Evolutionary conservation across 129 eudicot species (phyloP), one percentile per base, ranked within the genome.

Genomic region (Mikania micrantha): DNA sequence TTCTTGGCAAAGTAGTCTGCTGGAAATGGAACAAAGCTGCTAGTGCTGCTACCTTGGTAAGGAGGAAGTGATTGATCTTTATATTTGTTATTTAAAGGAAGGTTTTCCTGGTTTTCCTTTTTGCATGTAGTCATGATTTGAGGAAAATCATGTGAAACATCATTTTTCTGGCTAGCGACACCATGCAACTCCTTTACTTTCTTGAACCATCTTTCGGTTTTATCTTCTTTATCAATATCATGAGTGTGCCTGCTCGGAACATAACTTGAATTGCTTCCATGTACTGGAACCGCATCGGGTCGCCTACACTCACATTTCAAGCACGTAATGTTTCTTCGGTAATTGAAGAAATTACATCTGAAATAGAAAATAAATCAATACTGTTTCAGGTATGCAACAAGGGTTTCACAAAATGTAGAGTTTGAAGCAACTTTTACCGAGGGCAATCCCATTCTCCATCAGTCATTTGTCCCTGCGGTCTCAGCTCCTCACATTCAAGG

Each of bases 361-460:
- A 50, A 82, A 31, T 13, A 27, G 8, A 39, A 70, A 48, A 60
- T 6, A 8, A 60, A 40, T 69, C 9, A 25, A 66, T 20, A 32
- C 5, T 15, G 36, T 50, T 38, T 63, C 40, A 49, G 21, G 45
- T 28, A 15, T 27, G 62, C 62, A 61, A 12, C 38, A 74, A 17
- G 45, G 7, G 70, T 49, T 16, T 27, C 12, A 12, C 59, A 39
- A 47, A 63, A 66, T 38, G 44, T 13, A 54, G 58, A 65, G 48
- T 65, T 31, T 27, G 27, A 56, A 68, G 56, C 48, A 74, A 57
- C 81, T 56, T 87, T 81, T 70, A 91, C 97, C 79, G 88, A 65
- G 97, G 97, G 72, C 97, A 91, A 66, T 87, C 86, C 97, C 97
- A 91, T 81, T 91, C 95, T 52, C 93, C 84, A 35, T 82, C 84